Base-by-base conservation (phyloP, 805 yeast species). In the Kodamaea hsintzibuensis region DNA sequence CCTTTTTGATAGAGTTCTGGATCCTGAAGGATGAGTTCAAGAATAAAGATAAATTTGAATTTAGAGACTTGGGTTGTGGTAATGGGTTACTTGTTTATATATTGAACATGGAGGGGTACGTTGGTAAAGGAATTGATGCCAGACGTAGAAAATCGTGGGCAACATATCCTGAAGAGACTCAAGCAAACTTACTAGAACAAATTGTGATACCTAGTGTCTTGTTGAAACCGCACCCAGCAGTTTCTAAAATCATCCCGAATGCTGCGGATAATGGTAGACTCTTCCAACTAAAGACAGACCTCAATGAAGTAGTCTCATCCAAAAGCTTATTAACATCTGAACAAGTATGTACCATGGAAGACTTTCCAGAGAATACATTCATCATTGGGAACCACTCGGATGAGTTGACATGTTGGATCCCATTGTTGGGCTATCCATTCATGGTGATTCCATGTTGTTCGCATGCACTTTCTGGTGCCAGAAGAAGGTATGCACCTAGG, bases 381-480 rank as follows among this genome's bases (percentile, higher is more conserved):
- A 70, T 92, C 37, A 91, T 93, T 45, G 98, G 98, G 1, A 93
- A 93, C 66, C 98, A 93, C 65, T 89, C 96, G 0, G 98, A 93
- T 67, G 98, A 93, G 66, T 77, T 93, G 53, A 92, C 98, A 0
- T 88, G 96, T 60, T 93, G 98, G 98, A 85, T 93, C 38, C 98
- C 98, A 2, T 72, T 93, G 9, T 71, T 93, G 9, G 91, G 91
- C 0, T 88, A 80, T 57, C 97, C 97, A 6, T 93, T 90, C 66
- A 75, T 93, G 76, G 96, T 91, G 8, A 89, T 93, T 42, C 98
- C 98, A 9, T 93, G 98, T 67, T 93, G 98, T 68, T 91, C 98
- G 0, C 97, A 93, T 69, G 83, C 88, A 2, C 77, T 93, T 43
- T 81, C 85, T 5, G 98, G 98, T 2, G 85, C 83, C 27, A 84